Evolutionary conservation across 306 rosid genomes (phyloP), one percentile per base, ranked within the genome.

Genomic region (Notholithocarpus densiflorus): DNA sequence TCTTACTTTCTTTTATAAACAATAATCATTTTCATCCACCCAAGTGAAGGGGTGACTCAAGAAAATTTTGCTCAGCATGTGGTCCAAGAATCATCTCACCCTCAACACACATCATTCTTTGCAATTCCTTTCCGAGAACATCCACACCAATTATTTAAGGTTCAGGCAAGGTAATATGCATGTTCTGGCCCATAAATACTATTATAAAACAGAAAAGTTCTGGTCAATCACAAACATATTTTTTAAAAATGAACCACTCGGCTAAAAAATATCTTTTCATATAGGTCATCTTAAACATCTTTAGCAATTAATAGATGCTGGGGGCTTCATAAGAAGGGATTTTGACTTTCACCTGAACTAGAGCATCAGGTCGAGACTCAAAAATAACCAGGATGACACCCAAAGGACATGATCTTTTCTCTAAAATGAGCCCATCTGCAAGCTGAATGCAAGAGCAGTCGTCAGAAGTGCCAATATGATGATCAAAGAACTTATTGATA

Each of bases 351-450:
- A 92, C 98, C 92, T 95, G 98, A 80, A 92, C 98, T 70, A 95
- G 92, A 74, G 97, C 98, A 86, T 95, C 98, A 2, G 98, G 98
- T 72, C 97, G 97, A 71, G 97, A 95, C 86, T 95, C 98, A 13
- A 91, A 92, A 68, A 95, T 88, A 81, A 95, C 74, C 73, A 95
- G 80, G 20, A 95, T 87, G 24, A 95, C 98, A 31, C 98, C 98
- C 80, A 95, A 71, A 23, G 98, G 97, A 81, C 92, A 86, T 0
- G 96, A 87, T 24, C 77, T 64, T 68, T 90, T 92, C 84, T 95
- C 97, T 80, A 93, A 75, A 85, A 90, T 56, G 64, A 92, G 97
- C 57, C 88, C 90, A 65, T 93, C 91, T 0, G 95, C 90, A 13
- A 95, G 80, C 98, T 95, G 92, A 52, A 84, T 24, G 77, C 80